Base-by-base conservation (phyloP, 2,329 filamentous ascomycete species). In the Epichloe elymi region DNA sequence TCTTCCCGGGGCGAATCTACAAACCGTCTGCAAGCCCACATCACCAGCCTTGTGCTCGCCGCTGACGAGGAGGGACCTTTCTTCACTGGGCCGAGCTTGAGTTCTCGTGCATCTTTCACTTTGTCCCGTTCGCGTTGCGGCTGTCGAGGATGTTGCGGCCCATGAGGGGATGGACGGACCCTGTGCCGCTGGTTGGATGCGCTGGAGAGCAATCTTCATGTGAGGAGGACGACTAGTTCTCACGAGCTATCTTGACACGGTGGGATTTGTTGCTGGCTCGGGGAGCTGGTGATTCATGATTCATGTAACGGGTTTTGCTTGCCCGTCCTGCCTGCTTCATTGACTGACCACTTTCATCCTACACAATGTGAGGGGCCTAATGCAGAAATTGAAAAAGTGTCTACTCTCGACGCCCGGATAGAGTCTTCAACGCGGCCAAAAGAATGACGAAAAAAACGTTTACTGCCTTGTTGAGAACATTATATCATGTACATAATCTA, bases 21-120 rank as follows among this genome's bases (percentile, higher is more conserved):
- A 0, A 73, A 76, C 46, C 78, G 79, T 53, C 73, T 95, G 30
- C 80, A 81, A 56, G 71, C 70, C 33, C 77, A 86, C 51, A 84
- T 95, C 57, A 69, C 72, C 12, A 60, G 60, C 15, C 66, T 75
- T 5, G 63, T 70, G n/a, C 59, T 82, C 19, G 72, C 71, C 4
- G 71, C 73, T 1, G 71, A 74, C 45, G 67, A 72, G 57, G 57
- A 74, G 49, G 86, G 86, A 0, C 86, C 86, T 0, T 88, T 85
- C 64, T 90, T 90, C 62, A 73, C 75, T 15, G 72, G 72, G 2
- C 52, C 60, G n/a, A 63, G 66, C 7, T 58, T 75, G n/a, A 70
- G 67, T 75, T 75, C 57, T 88, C 51, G 86, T 90, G 0, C 85
- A 90, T 57, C 74, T 88, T 88, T 15, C 82, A 88, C 60, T 75